A percentile compares a stretch with the other conserved stretches of the same genome.
Evolutionary conservation across 371 early-diverging fungal species (phyloP).

Genomic region (Lichtheimia ramosa): DNA sequence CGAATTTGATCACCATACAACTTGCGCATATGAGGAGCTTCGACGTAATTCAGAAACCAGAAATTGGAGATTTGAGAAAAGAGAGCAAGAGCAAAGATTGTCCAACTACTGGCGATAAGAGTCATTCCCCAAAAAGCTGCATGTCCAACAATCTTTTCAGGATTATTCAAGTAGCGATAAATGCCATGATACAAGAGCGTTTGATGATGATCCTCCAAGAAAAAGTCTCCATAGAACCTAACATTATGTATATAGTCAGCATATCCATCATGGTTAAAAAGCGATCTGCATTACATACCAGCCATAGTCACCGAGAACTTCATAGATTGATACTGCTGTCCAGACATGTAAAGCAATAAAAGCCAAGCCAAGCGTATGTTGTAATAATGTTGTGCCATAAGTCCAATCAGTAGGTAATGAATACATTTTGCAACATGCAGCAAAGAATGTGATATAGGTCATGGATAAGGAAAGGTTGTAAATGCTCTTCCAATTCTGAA

Average conservation of each 20-base stretch:
- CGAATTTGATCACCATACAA: conserved; percentile 82
- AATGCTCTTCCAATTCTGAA: conserved; percentile 85
- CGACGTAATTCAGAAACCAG: conserved; percentile 81
- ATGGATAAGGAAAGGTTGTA: conserved; percentile 46
- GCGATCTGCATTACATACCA: too few relatives aligned
- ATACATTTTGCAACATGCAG: conserved; percentile 75
- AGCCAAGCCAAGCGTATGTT: conserved; percentile 72
- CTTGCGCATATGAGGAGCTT: conserved; percentile 83
- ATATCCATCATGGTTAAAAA: background rate
- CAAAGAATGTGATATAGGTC: conserved; percentile 83
- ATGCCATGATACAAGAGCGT: conserved; percentile 80
- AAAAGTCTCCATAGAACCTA: conserved; percentile 86
- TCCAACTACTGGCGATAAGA: conserved; percentile 77
- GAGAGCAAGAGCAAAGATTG: conserved; percentile 78
- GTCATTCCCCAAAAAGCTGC: conserved; percentile 90
- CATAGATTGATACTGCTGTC: conserved; percentile 84
- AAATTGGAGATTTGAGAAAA: conserved; percentile 79
- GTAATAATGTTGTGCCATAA: conserved; percentile 69
- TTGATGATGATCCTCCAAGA: conserved; percentile 66
- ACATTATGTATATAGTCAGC: too few relatives aligned
- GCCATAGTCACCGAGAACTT: conserved; percentile 91
- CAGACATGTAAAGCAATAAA: conserved; percentile 85
- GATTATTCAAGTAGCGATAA: conserved; percentile 86
- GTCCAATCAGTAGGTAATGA: conserved; percentile 72
- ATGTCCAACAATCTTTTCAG: conserved; percentile 89